Evolutionary conservation across 1,139 yeast genomes (phyloP).

Genomic region (Magnusiomyces paraingens): DNA sequence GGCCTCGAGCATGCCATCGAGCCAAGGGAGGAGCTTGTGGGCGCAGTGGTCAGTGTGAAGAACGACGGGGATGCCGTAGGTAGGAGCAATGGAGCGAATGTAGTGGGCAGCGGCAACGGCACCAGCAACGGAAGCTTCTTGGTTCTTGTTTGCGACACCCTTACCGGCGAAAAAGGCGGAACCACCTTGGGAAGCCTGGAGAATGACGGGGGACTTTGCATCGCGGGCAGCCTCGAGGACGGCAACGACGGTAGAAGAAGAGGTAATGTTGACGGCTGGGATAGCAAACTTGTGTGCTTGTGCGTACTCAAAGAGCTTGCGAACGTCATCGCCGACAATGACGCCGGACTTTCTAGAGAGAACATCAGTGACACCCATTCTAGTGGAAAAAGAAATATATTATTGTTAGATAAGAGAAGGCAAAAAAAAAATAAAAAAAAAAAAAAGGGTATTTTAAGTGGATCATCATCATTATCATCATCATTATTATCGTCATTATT

Average conservation of each 20-base stretch:
- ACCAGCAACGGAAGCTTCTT: constrained; percentile 91
- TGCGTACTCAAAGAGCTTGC: constrained; percentile 80
- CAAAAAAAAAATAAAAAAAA: too few relatives aligned
- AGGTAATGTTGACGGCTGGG: constrained; percentile 97
- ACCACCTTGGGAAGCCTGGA: constrained; percentile 99
- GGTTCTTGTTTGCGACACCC: constrained; percentile 93
- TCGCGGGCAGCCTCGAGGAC: constrained; percentile 99
- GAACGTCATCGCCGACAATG: constrained; percentile 97
- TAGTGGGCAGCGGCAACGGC: constrained; percentile 97
- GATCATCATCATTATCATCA: too few relatives aligned
- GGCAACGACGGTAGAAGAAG: constrained; percentile 94
- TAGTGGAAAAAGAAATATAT: not conserved
- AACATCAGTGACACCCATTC: constrained; percentile 46
- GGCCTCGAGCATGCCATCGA: constrained; percentile 94
- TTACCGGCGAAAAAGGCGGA: constrained; percentile 99
- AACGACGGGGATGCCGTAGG: constrained; percentile 93
- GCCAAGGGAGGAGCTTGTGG: constrained; percentile 95
- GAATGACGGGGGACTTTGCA: constrained; percentile 87
- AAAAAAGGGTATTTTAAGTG: too few relatives aligned
- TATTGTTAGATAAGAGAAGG: not conserved
- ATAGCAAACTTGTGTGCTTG: constrained; percentile 92
- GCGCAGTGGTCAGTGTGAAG: constrained; percentile 99
- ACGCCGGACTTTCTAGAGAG: constrained; percentile 92
- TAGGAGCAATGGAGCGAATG: constrained; percentile 93
- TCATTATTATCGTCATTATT: too few relatives aligned